Conservation (phyloP, 2,329 filamentous ascomycete genomes). For the Xylogone sp. region DNA sequence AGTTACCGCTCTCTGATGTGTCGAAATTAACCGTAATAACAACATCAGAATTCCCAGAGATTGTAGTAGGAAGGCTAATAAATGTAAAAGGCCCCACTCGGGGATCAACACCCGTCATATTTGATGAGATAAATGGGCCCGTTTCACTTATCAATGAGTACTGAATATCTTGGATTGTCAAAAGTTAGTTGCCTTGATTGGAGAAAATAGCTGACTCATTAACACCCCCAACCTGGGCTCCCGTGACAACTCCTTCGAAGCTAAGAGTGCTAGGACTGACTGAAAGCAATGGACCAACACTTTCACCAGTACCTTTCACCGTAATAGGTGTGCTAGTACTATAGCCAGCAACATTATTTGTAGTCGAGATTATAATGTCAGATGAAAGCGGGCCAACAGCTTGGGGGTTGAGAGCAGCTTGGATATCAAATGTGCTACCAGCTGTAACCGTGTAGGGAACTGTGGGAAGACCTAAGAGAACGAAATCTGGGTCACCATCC, state of each 20-base stretch:
- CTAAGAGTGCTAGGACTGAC: conserved; percentile 46
- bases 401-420: conserved; percentile 40
- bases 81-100: conserved; percentile 46
- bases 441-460: conserved; percentile 29
- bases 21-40: conserved; percentile 45
- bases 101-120: conserved; percentile 29
- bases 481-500: conserved; percentile 34
- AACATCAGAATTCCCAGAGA: conserved; percentile 35
- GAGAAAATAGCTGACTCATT: conserved; percentile 42
- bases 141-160: conserved; percentile 39
- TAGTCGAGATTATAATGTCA: conserved; percentile 44
- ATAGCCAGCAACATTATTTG: conserved; percentile 42
- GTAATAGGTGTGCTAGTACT: conserved; percentile 42
- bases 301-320: conserved; percentile 46
- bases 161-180: conserved; percentile 40
- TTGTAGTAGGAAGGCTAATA: conserved; percentile 38
- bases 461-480: conserved; percentile 24
- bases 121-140: conserved; percentile 41
- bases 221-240: conserved; percentile 32
- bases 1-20: conserved; percentile 42
- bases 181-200: conserved; percentile 44
- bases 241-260: conserved; percentile 46
- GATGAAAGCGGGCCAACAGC: conserved; percentile 44
- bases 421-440: conserved; percentile 39
- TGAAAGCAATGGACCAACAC: conserved; percentile 39